Evolutionary conservation across 345 rosid genomes (phyloP), one percentile per base, ranked within the genome.

Genomic region (Salix purpurea): DNA sequence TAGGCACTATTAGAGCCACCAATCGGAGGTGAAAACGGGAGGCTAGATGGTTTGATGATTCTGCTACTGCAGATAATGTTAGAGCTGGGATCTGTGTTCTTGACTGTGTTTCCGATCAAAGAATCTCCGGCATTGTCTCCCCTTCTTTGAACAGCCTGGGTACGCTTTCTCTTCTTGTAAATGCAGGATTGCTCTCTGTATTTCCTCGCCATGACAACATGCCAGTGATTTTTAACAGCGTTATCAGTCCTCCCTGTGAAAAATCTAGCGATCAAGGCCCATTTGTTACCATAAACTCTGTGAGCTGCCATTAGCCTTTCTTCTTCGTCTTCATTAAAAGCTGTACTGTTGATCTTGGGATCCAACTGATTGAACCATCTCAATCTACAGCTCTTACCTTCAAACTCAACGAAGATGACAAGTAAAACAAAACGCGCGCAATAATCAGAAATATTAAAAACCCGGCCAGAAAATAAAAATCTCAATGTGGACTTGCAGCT

Each of bases 221-320:
- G 93, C 91, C 91, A 90, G 4, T 87, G 93, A 72, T 90, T 90
- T 58, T 90, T 90, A 2, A 89, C 86, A 26, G 91, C 86, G 85
- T 89, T 89, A 56, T 89, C 93, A 67, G 93, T 89, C 73, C 93
- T 87, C 48, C 93, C 91, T 15, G 87, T 85, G 65, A 90, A 90
- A 68, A 90, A 80, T 79, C 84, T 83, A 12, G 93, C 84, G 72
- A 90, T 88, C 83, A 85, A 72, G 12, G 93, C 90, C 93, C 93
- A 90, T 79, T 87, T 90, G 89, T 88, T 88, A 30, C 93, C 93
- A 69, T 85, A 83, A n/a, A 84, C 82, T 74, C 88, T 85, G 73
- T 90, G 93, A 65, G 91, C 93, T 62, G 83, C 78, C 89, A 86
- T 77, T 65, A 90, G 81, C 48, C 76, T 85, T 75, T 85, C 88